Base-by-base conservation (phyloP, 768 basidiomycete genomes). In the Hericium rajendrae region DNA sequence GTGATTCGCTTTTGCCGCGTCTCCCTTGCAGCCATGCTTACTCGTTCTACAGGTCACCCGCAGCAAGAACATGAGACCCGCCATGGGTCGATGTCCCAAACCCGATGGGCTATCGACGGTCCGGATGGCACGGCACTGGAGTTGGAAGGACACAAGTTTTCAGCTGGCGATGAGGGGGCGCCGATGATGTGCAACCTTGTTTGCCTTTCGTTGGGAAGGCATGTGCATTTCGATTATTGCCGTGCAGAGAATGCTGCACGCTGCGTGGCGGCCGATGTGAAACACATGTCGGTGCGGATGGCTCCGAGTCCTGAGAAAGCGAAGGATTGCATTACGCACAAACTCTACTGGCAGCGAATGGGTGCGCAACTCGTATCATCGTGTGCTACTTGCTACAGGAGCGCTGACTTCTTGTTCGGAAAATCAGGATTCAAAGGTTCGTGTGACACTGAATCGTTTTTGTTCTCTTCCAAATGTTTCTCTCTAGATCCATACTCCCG, bases 121-220 rank as follows among this genome's bases (percentile, higher is more conserved):
- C 73, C 75, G 1, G 77, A 81, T 12, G 79, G 74, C 18, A 73
- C 71, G 1, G 66, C 69, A 2, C 56, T 83, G 1, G 84, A 85
- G 60, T 67, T 84, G 3, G 75, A 78, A 56, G 83, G 83, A 3
- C 75, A 75, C 57, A 78, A 73, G 59, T 85, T 82, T 63, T 79
- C 74, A 11, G 60, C 76, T 0, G 72, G 75, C 20, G 80, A 82
- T 53, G 78, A 80, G 46, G 81, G 83, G 9, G 81, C 81, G 0
- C 83, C 83, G 0, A 80, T 84, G 79, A 73, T 84, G 72, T 84
- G 84, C 63, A 83, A 74, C 48, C 70, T 83, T 20, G 65, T 81
- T 26, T 85, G 81, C 60, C 71, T 74, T 1, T 69, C 77, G 15
- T 71, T 83, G 67, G 83, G 83, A 0, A 68, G 84, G 18, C 83